phyloP scores from a whole-genome alignment of 495 filamentous ascomycete genomes.

The Penicillium soppii region DNA sequence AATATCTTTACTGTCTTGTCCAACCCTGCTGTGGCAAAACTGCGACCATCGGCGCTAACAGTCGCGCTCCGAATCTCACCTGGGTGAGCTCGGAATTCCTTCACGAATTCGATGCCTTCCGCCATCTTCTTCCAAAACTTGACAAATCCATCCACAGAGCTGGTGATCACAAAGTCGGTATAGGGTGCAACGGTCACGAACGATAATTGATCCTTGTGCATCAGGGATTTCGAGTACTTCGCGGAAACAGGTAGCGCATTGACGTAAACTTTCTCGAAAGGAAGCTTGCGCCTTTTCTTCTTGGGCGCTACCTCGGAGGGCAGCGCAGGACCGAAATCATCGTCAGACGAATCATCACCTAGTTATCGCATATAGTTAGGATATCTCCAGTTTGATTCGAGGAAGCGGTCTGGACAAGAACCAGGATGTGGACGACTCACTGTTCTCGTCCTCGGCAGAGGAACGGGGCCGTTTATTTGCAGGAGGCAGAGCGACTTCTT shows the following conservation, averaged over 20 bases:
- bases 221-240: conserved; percentile 93
- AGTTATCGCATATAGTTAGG: conserved; percentile 15
- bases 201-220: conserved; percentile 94
- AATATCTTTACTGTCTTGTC: conserved; percentile 95
- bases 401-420: conserved; percentile 2
- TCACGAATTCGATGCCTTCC: conserved; percentile 92
- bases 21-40: conserved; percentile 83
- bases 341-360: conserved; percentile 72
- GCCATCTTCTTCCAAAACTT: conserved; percentile 99
- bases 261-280: conserved; percentile 92
- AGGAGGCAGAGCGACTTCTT: conserved; percentile 18
- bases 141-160: conserved; percentile 86
- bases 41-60: conserved; percentile 85
- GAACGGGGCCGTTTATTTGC: conserved; percentile 39
- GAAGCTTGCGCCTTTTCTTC: conserved; percentile 88
- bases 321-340: conserved; percentile 90
- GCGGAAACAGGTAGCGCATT: conserved; percentile 78
- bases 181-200: conserved; percentile 83
- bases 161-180: conserved; percentile 94
- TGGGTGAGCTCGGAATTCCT: conserved; percentile 89
- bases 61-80: conserved; percentile 82
- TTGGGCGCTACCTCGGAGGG: conserved; percentile 73
- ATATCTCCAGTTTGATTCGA: background rate
- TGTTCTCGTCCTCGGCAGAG: conserved; percentile 36
- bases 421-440: conserved; percentile 18